These are phyloP conservation scores for Aschersonia sp. DNA, from an alignment of 2,329 filamentous ascomycete genomes.

Conservation along the genomic window DNA sequence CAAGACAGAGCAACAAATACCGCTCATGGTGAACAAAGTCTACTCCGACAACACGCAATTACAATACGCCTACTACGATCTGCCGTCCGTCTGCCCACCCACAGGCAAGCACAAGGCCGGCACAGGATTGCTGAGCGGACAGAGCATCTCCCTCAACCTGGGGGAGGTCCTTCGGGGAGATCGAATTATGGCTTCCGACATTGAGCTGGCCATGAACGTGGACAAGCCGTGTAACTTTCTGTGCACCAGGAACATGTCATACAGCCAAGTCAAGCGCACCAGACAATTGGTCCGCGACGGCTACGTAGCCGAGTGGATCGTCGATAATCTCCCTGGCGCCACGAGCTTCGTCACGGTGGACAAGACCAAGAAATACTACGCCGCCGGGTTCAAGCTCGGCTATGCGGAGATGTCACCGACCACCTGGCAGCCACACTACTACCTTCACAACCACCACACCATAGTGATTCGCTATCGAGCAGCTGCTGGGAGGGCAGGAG, in stretches of 20 bases:
- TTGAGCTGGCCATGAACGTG: slow-evolving; percentile 63
- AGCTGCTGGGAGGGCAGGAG: slow-evolving; percentile 54
- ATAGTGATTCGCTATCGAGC: slow-evolving; percentile 67
- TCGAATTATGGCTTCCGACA: slow-evolving; percentile 72
- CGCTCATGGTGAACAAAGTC: slow-evolving; percentile 82
- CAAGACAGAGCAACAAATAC: slow-evolving; percentile 59
- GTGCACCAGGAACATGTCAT: slow-evolving; percentile 53
- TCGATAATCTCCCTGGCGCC: slow-evolving; percentile 79
- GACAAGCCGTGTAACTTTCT: slow-evolving; percentile 61
- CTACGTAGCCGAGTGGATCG: slow-evolving; percentile 87
- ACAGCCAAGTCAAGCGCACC: slow-evolving; percentile 50
- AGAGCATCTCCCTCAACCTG: slow-evolving; percentile 68
- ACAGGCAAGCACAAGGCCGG: slow-evolving; percentile 52
- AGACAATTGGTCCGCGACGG: slow-evolving; percentile 61
- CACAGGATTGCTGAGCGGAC: slow-evolving; percentile 56
- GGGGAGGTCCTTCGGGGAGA: slow-evolving; percentile 81
- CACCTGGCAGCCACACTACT: slow-evolving; percentile 50
- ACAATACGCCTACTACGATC: slow-evolving; percentile 83
- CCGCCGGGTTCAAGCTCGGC: slow-evolving; percentile 78
- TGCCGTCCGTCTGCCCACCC: slow-evolving; percentile 76
- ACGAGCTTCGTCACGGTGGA: slow-evolving; percentile 82
- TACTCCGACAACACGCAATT: slow-evolving; percentile 81
- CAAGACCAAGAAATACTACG: slow-evolving; percentile 76
- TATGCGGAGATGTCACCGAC: slow-evolving; percentile 52
- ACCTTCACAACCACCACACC: slow-evolving; percentile 79